These are phyloP conservation scores for Pythium rishiriense DNA, from an alignment of 352 stramenopile species.

Conservation along the genomic window DNA sequence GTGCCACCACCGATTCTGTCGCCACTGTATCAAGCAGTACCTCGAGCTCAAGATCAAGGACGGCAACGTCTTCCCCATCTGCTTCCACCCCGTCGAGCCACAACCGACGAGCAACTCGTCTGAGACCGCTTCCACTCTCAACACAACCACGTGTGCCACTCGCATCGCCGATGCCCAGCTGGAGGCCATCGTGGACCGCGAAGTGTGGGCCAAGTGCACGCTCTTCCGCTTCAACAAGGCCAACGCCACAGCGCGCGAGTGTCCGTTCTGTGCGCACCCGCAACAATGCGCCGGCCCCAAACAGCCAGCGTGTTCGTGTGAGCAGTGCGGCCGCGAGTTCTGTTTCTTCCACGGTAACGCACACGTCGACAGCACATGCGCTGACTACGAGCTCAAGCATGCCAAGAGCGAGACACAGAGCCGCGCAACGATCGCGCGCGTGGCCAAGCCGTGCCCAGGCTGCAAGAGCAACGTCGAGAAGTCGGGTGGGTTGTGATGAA, in stretches of 20 bases:
- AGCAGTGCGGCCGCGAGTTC: constrained; percentile 54
- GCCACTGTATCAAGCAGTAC: constrained; percentile 50
- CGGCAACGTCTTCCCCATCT: constrained; percentile 61
- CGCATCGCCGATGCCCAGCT: constrained; percentile 47
- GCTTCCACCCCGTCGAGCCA: constrained; percentile 38
- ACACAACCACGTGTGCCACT: constrained; percentile 29
- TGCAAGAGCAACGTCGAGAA: constrained; percentile 91
- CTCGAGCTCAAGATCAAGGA: constrained; percentile 67
- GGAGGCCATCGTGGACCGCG: constrained; percentile 36
- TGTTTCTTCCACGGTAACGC: constrained; percentile 89
- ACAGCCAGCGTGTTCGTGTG: constrained; percentile 45
- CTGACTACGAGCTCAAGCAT: constrained; percentile 76
- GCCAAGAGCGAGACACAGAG: constrained; percentile 77
- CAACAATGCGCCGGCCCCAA: constrained; percentile 51
- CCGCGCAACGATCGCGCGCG: constrained; percentile 67
- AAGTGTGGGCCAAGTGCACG: constrained; percentile 69
- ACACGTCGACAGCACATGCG: constrained; percentile 66
- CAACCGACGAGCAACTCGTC: background rate
- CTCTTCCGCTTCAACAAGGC: constrained; percentile 89
- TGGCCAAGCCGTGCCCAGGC: constrained; percentile 82
- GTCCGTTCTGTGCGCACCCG: constrained; percentile 54
- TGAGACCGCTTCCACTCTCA: background rate
- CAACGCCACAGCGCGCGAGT: constrained; percentile 54
- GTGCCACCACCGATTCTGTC: constrained; percentile 62
- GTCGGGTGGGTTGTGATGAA: constrained; percentile 18